Conservation (phyloP, 495 filamentous ascomycete genomes). For the Astrothelium macrocarpum region DNA sequence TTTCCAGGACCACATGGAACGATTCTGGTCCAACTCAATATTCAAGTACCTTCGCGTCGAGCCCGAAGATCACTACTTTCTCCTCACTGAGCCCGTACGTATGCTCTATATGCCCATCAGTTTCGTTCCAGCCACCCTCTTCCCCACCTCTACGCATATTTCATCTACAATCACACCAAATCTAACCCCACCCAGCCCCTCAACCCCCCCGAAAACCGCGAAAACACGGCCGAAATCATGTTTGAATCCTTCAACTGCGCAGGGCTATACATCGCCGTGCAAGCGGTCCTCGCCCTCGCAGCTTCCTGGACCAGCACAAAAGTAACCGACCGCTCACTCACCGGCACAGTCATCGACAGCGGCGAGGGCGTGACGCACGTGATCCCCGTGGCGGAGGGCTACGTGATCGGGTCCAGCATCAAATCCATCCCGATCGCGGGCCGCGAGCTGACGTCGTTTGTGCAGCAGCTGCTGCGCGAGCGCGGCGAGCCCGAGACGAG, state of each 20-base stretch:
- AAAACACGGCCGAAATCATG: constrained; percentile 99
- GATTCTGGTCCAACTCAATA: constrained; percentile 99
- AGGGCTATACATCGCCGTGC: constrained; percentile 96
- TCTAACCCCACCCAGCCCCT: constrained; percentile 70
- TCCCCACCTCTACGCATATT: background rate
- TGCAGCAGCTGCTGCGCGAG: constrained; percentile 90
- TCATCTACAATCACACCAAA: too few species aligned
- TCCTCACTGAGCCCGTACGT: constrained; percentile 89
- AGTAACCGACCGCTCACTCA: constrained; percentile 92
- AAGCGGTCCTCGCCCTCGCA: constrained; percentile 90
- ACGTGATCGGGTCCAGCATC: constrained; percentile 97
- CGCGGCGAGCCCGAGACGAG: constrained; percentile 94
- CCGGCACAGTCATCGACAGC: constrained; percentile 94
- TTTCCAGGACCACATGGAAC: constrained; percentile 91
- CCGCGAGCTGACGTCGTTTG: constrained; percentile 96
- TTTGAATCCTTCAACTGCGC: constrained; percentile 99
- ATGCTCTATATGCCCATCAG: too few species aligned
- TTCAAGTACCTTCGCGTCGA: constrained; percentile 98
- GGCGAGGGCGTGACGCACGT: constrained; percentile 98
- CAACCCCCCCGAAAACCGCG: constrained; percentile 96
- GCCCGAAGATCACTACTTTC: constrained; percentile 95
- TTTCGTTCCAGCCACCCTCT: too few species aligned
- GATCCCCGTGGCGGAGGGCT: constrained; percentile 96
- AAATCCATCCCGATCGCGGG: constrained; percentile 97
- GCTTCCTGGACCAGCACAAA: constrained; percentile 98